Evolutionary conservation across 140 eudicot genomes (phyloP).

Genomic region (Ambrosia hybrid): DNA sequence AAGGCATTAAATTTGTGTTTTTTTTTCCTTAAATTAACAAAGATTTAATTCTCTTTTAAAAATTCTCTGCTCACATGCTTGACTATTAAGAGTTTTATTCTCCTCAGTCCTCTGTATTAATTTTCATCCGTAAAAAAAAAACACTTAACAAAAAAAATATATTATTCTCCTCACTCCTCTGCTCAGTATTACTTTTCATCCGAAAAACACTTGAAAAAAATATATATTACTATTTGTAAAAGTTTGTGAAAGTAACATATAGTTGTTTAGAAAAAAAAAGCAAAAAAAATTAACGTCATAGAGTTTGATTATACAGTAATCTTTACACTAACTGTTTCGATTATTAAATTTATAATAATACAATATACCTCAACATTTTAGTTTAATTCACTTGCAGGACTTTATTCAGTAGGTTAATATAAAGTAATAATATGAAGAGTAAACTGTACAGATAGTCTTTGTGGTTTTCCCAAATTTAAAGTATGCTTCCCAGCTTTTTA

Average conservation of each 20-base stretch:
- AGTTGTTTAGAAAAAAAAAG: too few species aligned
- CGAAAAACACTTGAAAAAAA: neutral
- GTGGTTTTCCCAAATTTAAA: too few species aligned
- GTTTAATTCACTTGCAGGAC: neutral
- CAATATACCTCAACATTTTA: neutral
- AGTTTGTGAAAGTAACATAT: too few species aligned
- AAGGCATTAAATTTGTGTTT: neutral
- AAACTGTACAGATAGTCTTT: too few species aligned
- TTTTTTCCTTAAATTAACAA: neutral
- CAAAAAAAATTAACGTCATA: neutral
- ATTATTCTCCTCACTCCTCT: neutral
- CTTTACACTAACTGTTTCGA: neutral
- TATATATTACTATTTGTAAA: too few species aligned
- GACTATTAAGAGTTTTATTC: neutral
- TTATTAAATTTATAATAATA: neutral
- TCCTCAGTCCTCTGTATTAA: neutral
- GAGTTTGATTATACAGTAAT: neutral
- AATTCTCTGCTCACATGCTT: slow-evolving; percentile 24
- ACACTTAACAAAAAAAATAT: too few species aligned
- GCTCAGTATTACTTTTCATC: neutral
- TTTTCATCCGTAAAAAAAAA: neutral
- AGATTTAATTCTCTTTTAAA: neutral
- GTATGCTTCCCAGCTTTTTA: too few species aligned
- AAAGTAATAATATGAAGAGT: too few species aligned
- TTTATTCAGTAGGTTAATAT: too few species aligned